These are phyloP conservation scores for Didymella arachidicola DNA, from an alignment of 2,329 filamentous ascomycete species.

Conservation along the genomic window DNA sequence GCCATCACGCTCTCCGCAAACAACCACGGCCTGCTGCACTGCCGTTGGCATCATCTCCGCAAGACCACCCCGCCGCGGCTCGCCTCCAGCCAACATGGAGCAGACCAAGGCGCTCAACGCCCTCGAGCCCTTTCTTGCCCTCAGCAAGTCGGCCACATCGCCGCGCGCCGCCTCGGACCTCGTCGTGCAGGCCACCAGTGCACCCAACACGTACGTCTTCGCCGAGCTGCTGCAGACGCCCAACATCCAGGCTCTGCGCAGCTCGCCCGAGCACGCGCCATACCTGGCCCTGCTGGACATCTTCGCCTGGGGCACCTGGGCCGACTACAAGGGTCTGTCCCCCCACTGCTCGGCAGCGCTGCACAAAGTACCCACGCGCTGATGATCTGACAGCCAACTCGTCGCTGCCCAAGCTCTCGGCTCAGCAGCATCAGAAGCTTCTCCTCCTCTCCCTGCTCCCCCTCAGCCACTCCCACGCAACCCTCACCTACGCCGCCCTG, in stretches of 20 bases:
- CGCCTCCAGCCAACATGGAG: constrained; percentile 67
- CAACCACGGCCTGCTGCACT: background rate
- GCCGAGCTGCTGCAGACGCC: constrained; percentile 86
- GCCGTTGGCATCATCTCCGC: background rate
- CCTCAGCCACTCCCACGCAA: constrained; percentile 70
- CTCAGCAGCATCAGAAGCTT: constrained; percentile 81
- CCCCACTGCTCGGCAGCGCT: background rate
- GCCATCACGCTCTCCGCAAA: constrained; percentile 2
- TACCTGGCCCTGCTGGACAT: constrained; percentile 80
- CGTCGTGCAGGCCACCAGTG: constrained; percentile 86
- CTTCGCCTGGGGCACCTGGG: constrained; percentile 92
- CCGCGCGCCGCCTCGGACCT: constrained; percentile 86
- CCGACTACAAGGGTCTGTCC: constrained; percentile 70
- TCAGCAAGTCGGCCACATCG: constrained; percentile 84
- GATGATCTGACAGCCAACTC: constrained; percentile 42
- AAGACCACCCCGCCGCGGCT: background rate
- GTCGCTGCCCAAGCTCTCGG: constrained; percentile 74
- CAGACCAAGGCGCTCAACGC: constrained; percentile 69
- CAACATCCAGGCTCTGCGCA: constrained; percentile 75
- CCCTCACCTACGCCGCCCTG: constrained; percentile 76
- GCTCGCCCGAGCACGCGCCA: constrained; percentile 67
- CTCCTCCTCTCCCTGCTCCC: constrained; percentile 88
- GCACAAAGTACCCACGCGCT: background rate
- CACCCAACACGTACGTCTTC: constrained; percentile 89
- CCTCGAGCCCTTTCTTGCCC: constrained; percentile 83